These are phyloP conservation scores for Paragyromitra xinjiangensis DNA, from an alignment of 495 filamentous ascomycete species.

Conservation along the genomic window DNA sequence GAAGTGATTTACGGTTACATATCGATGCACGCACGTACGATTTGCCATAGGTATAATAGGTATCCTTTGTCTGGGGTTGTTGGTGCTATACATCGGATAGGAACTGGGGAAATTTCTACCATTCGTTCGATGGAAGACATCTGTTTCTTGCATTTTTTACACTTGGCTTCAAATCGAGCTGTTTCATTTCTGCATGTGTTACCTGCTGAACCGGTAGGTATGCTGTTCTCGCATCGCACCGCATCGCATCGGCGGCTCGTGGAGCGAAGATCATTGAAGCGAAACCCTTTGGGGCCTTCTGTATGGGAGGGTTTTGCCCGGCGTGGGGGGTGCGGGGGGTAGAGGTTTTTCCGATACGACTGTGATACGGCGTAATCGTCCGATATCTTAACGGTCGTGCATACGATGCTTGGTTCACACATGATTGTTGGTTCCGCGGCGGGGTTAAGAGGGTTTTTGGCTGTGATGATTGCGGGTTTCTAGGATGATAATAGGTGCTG, in stretches of 20 bases:
- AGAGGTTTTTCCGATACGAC: constrained; percentile 39
- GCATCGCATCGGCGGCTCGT: constrained; percentile 8
- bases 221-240: background rate
- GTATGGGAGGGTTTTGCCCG: background rate
- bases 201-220: background rate
- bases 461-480: background rate
- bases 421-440: constrained; percentile 9
- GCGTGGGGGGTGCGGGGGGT: background rate
- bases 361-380: constrained; percentile 2
- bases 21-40: background rate
- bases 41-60: background rate
- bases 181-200: background rate
- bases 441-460: background rate
- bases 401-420: background rate
- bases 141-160: background rate
- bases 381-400: constrained; percentile 17
- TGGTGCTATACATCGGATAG: background rate
- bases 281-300: background rate
- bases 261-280: background rate
- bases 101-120: background rate
- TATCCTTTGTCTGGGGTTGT: background rate
- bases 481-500: background rate
- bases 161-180: background rate
- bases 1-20: background rate
- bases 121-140: constrained; percentile 10